phyloP scores from a whole-genome alignment of 2,329 filamentous ascomycete genomes.

The Samsoniella hepiali region DNA sequence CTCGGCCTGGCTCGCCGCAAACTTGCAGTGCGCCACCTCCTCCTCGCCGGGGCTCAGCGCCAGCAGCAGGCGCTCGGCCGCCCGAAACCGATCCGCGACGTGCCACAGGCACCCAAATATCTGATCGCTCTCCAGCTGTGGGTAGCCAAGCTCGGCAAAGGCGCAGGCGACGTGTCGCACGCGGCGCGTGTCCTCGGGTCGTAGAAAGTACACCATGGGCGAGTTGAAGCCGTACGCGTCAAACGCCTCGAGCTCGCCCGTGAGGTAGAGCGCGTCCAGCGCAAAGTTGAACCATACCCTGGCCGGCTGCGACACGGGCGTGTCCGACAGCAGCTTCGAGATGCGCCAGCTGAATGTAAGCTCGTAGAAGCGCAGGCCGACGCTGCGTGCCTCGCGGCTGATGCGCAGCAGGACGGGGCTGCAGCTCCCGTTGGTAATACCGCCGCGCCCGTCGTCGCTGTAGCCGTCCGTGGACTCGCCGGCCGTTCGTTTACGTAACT shows the following conservation, averaged over 20 bases:
- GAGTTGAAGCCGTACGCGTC: conserved; percentile 45
- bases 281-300: conserved; percentile 48
- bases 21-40: conserved; percentile 24
- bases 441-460: conserved; percentile 19
- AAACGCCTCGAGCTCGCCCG: conserved; percentile 47
- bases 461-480: conserved; percentile 6
- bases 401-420: conserved; percentile 43
- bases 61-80: conserved; percentile 36
- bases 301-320: conserved; percentile 34
- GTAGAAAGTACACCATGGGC: conserved; percentile 48
- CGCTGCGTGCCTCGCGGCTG: conserved; percentile 40
- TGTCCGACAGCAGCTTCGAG: conserved; percentile 37
- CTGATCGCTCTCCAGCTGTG: conserved; percentile 41
- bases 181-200: conserved; percentile 40
- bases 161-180: conserved; percentile 44
- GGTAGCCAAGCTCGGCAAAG: conserved; percentile 43
- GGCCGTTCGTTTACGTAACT: conserved; percentile 27
- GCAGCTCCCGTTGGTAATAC: conserved; percentile 20
- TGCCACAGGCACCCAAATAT: conserved; percentile 49
- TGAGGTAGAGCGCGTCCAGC: conserved; percentile 45
- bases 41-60: conserved; percentile 40
- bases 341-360: conserved; percentile 46
- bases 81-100: conserved; percentile 44
- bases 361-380: conserved; percentile 44
- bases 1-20: background rate